Base-by-base conservation (phyloP, 805 yeast species). In the Candida silvicultrix region DNA sequence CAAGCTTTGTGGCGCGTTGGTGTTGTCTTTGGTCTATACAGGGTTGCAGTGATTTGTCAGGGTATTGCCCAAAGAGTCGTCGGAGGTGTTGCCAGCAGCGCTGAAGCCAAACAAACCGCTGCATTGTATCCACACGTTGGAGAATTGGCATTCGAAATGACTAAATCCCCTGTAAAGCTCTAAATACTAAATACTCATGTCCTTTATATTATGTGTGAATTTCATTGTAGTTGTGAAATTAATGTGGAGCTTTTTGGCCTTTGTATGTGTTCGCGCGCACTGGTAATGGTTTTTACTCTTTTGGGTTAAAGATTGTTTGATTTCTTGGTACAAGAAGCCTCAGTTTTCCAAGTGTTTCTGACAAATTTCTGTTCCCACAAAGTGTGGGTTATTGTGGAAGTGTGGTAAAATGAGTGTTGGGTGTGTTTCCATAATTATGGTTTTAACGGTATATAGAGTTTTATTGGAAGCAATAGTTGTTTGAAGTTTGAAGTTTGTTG, bases 51-150 rank as follows among this genome's bases (percentile, higher is more conserved):
- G 16, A 80, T 80, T 45, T 66, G 74, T 16, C 86, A 80, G 51
- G 86, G 86, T 3, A 78, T 80, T 42, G 80, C 79, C 5, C 78
- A 80, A 65, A 65, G 85, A 44, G 65, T 69, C 1, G 64, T 68
- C 11, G 62, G 68, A 43, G 83, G 83, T 11, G 73, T 70, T 34
- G 83, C 83, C 1, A 72, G 78, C 23, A 71, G 78, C 38, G 77
- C 77, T 0, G 64, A 69, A 45, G 84, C 84, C 3, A 61, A 62
- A 7, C 59, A 59, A 1, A 62, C 68, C 19, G 78, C 71, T 2
- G 45, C 50, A 2, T 48, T 61, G 49, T 65, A 56, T 41, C 62
- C 63, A 10, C 46, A 56, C 12, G 56, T 67, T 32, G 64, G 68
- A 2, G 49, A 50, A 14, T 52, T 62, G 35, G 69, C 68, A 2